Base-by-base conservation (phyloP, 2,329 filamentous ascomycete species). In the Pestalotiopsis sp. region DNA sequence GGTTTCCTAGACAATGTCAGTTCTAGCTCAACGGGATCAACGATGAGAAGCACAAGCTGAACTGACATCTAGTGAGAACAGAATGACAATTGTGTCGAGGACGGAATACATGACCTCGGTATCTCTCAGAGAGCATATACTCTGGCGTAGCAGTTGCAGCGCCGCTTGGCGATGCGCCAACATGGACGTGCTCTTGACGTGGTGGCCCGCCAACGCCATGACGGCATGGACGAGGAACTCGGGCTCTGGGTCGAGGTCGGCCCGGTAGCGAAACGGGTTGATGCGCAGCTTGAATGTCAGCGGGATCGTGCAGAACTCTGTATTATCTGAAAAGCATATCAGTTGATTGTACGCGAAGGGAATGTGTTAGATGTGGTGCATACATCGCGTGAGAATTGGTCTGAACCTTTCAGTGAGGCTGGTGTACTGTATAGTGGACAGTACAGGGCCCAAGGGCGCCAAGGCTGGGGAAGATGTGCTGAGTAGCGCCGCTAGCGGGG, bases 261-360 rank as follows among this genome's bases (percentile, higher is more conserved):
- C 38, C 17, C 49, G 41, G 5, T 68, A 68, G 17, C 49, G 61
- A 6, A 68, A 65, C 2, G 67, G 67, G 20, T 65, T 68, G 31
- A 31, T 13, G 7, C 56, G 61, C 3, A 68, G 39, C n/a, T 68
- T 61, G 4, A 58, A 65, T 4, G 67, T 65, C 31, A 68, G 41
- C 1, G 67, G 67, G 23, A 68, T 68, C 14, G 49, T 68, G 27
- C 67, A 68, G 13, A 68, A 65, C 31, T 68, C 61, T 17, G n/a
- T 11, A 14, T 68, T 65, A 11, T 68, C 67, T 68, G 9, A 3
- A 1, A 9, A 4, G 20, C 1, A 6, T 52, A 6, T 52, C 14
- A 52, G 45, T 3, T 9, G 11, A 17, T 4, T 45, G 39, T 11
- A 31, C 5, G 7, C 39, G 13, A 45, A 17, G 39, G 17, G 39